These are phyloP conservation scores for Aspergillus fijiensis DNA, from an alignment of 2,329 filamentous ascomycete genomes.

Conservation along the genomic window DNA sequence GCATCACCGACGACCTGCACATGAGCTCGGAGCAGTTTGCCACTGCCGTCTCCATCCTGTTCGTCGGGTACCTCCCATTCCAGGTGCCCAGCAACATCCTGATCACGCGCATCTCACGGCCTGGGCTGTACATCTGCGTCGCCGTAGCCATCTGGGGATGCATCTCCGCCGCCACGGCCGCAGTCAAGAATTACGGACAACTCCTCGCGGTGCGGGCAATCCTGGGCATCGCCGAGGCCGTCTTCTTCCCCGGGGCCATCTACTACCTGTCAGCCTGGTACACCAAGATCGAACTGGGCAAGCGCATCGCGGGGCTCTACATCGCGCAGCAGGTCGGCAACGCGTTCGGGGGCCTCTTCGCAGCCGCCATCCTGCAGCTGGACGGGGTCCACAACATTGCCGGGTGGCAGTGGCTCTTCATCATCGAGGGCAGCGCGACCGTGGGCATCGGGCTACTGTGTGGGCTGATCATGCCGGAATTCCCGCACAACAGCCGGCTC, in stretches of 20 bases:
- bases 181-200: no score
- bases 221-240: no score
- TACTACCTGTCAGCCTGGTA: constrained; percentile 41
- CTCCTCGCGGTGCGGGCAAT: no score
- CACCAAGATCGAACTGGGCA: constrained; percentile 34
- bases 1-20: constrained; percentile 42
- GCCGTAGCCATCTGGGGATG: constrained; percentile 62
- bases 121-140: constrained; percentile 52
- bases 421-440: constrained; percentile 30
- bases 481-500: constrained; percentile 35
- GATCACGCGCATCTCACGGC: constrained; percentile 53
- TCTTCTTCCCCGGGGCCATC: no score
- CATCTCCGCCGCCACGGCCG: constrained; percentile 48
- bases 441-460: constrained; percentile 32
- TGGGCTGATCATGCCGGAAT: constrained; percentile 40
- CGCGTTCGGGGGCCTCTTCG: constrained; percentile 29
- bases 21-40: constrained; percentile 40
- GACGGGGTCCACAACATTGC: constrained; percentile 22
- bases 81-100: constrained; percentile 51
- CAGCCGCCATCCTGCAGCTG: constrained; percentile 26
- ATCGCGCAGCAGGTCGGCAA: constrained; percentile 29
- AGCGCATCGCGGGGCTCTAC: constrained; percentile 33
- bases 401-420: constrained; percentile 32
- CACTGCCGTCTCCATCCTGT: constrained; percentile 28
- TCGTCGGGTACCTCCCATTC: constrained; percentile 29